Percentiles rank a stretch among this genome's conserved stretches.
Evolutionary conservation across 2,329 filamentous ascomycete species (phyloP).

Genomic region (Podosphaera fusca): DNA sequence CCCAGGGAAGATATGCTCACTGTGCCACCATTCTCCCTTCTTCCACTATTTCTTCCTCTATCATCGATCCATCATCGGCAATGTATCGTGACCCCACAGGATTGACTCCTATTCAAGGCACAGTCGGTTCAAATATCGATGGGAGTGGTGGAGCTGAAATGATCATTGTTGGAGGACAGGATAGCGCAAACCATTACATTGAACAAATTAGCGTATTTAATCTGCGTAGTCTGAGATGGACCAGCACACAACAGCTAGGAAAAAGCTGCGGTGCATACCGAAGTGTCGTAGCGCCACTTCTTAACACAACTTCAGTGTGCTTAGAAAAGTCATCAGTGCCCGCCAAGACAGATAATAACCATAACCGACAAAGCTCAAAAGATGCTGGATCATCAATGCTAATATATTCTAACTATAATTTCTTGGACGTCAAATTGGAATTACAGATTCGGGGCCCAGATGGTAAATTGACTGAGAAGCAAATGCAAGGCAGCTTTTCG

Average conservation of each 20-base stretch:
- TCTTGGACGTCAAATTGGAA: slow-evolving; percentile 88
- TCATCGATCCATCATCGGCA: slow-evolving; percentile 61
- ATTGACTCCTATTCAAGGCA: slow-evolving; percentile 64
- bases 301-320: slow-evolving; percentile 37
- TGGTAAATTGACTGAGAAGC: slow-evolving; percentile 62
- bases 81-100: slow-evolving; percentile 74
- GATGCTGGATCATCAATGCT: slow-evolving; percentile 55
- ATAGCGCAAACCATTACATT: slow-evolving; percentile 95
- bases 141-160: slow-evolving; percentile 86
- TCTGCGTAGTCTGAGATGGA: slow-evolving; percentile 84
- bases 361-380: slow-evolving; percentile 25
- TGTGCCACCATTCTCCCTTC: slow-evolving; percentile 85
- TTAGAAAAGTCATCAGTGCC: slow-evolving; percentile 33
- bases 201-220: slow-evolving; percentile 99
- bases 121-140: slow-evolving; percentile 72
- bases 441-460: slow-evolving; percentile 71
- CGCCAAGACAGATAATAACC: slow-evolving; percentile 17
- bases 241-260: slow-evolving; percentile 62
- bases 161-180: slow-evolving; percentile 89
- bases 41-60: slow-evolving; percentile 58
- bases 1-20: slow-evolving; percentile 88
- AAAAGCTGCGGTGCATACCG: slow-evolving; percentile 92
- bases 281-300: slow-evolving; percentile 74
- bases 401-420: slow-evolving; percentile 98
- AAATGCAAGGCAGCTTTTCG: slow-evolving; percentile 69